Evolutionary conservation across 257 asterid species (phyloP), one percentile per base, ranked within the genome.

Genomic region (Penstemon barbatus): DNA sequence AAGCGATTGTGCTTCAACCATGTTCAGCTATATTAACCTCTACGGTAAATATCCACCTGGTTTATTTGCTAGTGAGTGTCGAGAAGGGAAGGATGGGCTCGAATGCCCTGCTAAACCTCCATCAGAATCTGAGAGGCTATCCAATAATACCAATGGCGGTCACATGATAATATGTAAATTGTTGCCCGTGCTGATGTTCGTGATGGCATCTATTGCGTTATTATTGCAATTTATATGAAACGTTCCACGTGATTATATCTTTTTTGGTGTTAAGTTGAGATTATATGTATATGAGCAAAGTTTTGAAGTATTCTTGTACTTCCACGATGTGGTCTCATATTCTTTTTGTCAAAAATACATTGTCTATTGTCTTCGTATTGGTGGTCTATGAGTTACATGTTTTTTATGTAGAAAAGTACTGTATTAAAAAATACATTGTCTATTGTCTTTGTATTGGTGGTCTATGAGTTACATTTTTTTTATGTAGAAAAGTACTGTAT

Each of bases 1-100:
- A 2, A 79, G 49, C 9, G 65, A 61, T 7, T 84, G 87, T 60
- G 61, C 82, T 9, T 0, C 48, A 0, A 43, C 4, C 36, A 71
- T 84, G 76, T 70, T 82, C 68, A 68, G 63, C 69, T 78, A 82
- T 49, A 80, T 84, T 15, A 11, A 19, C 45, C 12, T n/a, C 38
- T 50, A 37, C 0, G 90, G 90, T 5, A 57, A 71, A 10, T 82
- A 75, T 37, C 90, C 90, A 2, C 25, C 58, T 0, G 81, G 80
- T 36, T 70, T 84, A 0, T 84, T 84, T 67, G 7, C 76, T 7
- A 76, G 80, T 11, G 11, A 69, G 61, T 84, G 90, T 66, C 77
- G 77, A 6, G 87, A 77, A 13, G 75, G 66, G 41, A 62, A 61
- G 44, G 43, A 33, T 0, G 87, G 87, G 10, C 83, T 84, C n/a